Evolutionary conservation across 179 eudicot genomes (phyloP).

Genomic region (Beta lomatogona): DNA sequence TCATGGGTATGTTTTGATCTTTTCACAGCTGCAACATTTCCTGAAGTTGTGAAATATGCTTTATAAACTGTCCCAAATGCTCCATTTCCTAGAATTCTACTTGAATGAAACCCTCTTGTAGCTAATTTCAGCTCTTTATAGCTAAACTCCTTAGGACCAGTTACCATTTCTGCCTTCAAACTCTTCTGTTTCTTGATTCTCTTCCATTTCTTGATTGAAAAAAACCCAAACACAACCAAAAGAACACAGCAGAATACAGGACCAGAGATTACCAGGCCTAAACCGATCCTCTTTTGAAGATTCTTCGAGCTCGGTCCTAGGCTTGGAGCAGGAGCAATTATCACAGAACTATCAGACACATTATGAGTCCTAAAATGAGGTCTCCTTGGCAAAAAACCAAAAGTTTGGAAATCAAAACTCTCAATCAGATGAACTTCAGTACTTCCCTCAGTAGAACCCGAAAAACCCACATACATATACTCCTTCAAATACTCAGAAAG

Average conservation of each 20-base stretch:
- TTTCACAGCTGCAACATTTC: conserved; percentile 73
- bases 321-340: conserved; percentile 35
- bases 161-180: conserved; percentile 59
- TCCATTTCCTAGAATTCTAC: conserved; percentile 72
- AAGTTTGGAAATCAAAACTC: conserved; percentile 65
- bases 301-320: conserved; percentile 36
- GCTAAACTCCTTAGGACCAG: conserved; percentile 69
- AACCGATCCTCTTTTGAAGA: conserved; percentile 47
- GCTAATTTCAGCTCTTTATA: conserved; percentile 71
- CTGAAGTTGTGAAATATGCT: conserved; percentile 52
- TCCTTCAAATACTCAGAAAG: conserved; percentile 60
- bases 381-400: conserved; percentile 49
- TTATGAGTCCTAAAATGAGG: conserved; percentile 55
- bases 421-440: conserved; percentile 72
- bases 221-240: conserved; percentile 50
- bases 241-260: conserved; percentile 57
- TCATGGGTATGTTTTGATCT: conserved; percentile 76
- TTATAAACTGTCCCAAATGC: conserved; percentile 92
- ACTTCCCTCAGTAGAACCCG: conserved; percentile 90
- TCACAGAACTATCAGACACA: conserved; percentile 63
- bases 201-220: conserved; percentile 55
- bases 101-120: conserved; percentile 67
- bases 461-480: conserved; percentile 74
- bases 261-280: conserved; percentile 63
- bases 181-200: conserved; percentile 42